Percentiles rank a stretch among this genome's conserved stretches.
Evolutionary conservation across 1,284 basidiomycete species (phyloP).

Genomic region (Prillingera fragicola): DNA sequence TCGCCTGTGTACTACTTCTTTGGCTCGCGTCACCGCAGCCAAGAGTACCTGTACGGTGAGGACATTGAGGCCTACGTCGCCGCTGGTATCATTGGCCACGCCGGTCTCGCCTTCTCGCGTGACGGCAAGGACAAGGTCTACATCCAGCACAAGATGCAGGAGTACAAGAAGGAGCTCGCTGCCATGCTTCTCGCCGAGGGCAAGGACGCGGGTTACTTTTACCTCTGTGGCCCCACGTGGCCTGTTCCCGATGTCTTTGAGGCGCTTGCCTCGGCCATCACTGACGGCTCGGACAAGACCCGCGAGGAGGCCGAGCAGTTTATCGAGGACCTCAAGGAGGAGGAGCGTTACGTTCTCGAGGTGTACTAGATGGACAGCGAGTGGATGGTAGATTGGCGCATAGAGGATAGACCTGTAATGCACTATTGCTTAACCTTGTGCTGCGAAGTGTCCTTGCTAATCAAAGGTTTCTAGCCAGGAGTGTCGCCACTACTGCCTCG

Average conservation of each 20-base stretch:
- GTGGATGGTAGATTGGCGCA: neutral
- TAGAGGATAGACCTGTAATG: too few relatives aligned
- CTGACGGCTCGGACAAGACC: slow-evolving; percentile 64
- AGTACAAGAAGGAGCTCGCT: slow-evolving; percentile 74
- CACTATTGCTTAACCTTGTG: too few relatives aligned
- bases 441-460: too few relatives aligned
- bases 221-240: slow-evolving; percentile 97
- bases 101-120: slow-evolving; percentile 94
- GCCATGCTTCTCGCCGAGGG: slow-evolving; percentile 56
- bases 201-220: slow-evolving; percentile 70
- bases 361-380: slow-evolving; percentile 51
- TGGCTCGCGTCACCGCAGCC: slow-evolving; percentile 86
- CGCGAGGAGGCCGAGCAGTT: slow-evolving; percentile 69
- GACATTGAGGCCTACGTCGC: slow-evolving; percentile 60
- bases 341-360: slow-evolving; percentile 95
- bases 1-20: slow-evolving; percentile 91
- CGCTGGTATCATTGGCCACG: slow-evolving; percentile 76
- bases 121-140: slow-evolving; percentile 90
- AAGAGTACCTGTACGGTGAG: slow-evolving; percentile 84
- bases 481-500: too few relatives aligned
- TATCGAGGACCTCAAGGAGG: slow-evolving; percentile 88
- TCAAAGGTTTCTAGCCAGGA: too few relatives aligned
- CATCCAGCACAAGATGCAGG: slow-evolving; percentile 96
- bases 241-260: slow-evolving; percentile 96
- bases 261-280: slow-evolving; percentile 74